Evolutionary conservation across 768 basidiomycete genomes (phyloP).

Genomic region (Rhodotorula graminis): DNA sequence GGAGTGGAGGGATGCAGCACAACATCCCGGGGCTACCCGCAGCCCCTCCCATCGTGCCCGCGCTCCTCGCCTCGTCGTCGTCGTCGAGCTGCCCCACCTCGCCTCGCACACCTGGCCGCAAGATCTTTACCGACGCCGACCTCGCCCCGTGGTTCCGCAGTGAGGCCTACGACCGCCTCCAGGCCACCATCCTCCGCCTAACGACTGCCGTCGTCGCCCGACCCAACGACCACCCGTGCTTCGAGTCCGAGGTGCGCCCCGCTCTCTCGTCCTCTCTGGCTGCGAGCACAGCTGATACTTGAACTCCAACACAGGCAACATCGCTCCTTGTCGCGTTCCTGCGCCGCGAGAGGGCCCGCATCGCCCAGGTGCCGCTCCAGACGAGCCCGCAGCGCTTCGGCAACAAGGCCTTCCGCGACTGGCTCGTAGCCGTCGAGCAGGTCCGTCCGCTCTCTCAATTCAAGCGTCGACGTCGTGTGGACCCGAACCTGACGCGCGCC

Average conservation of each 20-base stretch:
- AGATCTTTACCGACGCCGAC: constrained; percentile 69
- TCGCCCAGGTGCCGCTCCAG: constrained; percentile 74
- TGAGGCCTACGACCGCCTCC: constrained; percentile 60
- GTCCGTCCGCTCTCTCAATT: constrained; percentile 51
- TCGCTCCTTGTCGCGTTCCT: constrained; percentile 57
- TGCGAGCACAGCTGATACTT: neutral
- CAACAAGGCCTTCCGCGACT: constrained; percentile 81
- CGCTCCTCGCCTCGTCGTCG: neutral
- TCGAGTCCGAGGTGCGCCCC: constrained; percentile 56
- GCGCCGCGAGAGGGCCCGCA: constrained; percentile 65
- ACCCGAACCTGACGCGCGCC: constrained; percentile 2
- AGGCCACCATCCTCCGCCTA: constrained; percentile 64
- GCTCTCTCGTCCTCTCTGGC: no score
- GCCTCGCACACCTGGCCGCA: constrained; percentile 6
- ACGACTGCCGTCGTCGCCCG: constrained; percentile 69
- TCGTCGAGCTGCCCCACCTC: neutral
- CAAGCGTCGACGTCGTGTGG: no score
- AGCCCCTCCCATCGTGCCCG: neutral
- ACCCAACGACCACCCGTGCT: constrained; percentile 60
- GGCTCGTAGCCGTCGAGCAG: constrained; percentile 71
- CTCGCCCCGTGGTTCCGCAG: constrained; percentile 74
- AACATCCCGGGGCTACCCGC: neutral
- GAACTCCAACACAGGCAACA: constrained; percentile 41
- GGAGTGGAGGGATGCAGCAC: neutral
- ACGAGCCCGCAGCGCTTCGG: constrained; percentile 50